Evolutionary conservation across 2,329 filamentous ascomycete species (phyloP), one percentile per base, ranked within the genome.

Genomic region (Colletotrichum destructivum): DNA sequence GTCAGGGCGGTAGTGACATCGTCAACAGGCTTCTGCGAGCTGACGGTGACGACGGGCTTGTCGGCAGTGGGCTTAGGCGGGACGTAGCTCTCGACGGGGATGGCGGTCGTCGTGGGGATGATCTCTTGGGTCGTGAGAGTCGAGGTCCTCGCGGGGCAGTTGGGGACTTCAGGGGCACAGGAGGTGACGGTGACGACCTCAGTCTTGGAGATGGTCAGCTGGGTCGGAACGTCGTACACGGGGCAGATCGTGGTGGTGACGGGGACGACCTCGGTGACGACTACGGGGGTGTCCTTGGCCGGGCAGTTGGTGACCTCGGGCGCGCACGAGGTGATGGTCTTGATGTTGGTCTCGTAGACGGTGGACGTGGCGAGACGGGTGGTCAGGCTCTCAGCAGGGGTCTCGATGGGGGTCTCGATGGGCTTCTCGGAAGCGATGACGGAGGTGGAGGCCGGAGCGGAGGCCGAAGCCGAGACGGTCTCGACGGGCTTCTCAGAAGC

Each of bases 161-260:
- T 57, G 38, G 74, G 55, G 38, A 76, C 71, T 2, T 73, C 64
- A 3, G 75, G 74, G 0, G 76, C 70, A 74, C 79, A 80, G 12
- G 78, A 73, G 2, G 79, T 82, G 57, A 79, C 78, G 70, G 79
- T 79, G 21, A 71, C 74, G 23, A 76, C 66, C 35, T 74, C 74
- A 56, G 78, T 77, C 67, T 75, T 78, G 31, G 78, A 69, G 0
- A 73, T 64, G 59, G 69, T 67, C 59, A 67, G 4, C 21, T 60
- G 15, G 11, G 70, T 72, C 26, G 69, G 55, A 16, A 66, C 55
- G 54, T 73, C 71, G 21, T 82, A 78, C 16, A 71, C 69, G 6
- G 83, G 83, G 77, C 83, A 86, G 66, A 86, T 79, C 13, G 85
- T 87, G 13, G 85, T 87, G 74, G 83, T 85, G 49, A 85, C 55